phyloP scores from a whole-genome alignment of 1,284 basidiomycete species.

The Apiotrichum sp. region DNA sequence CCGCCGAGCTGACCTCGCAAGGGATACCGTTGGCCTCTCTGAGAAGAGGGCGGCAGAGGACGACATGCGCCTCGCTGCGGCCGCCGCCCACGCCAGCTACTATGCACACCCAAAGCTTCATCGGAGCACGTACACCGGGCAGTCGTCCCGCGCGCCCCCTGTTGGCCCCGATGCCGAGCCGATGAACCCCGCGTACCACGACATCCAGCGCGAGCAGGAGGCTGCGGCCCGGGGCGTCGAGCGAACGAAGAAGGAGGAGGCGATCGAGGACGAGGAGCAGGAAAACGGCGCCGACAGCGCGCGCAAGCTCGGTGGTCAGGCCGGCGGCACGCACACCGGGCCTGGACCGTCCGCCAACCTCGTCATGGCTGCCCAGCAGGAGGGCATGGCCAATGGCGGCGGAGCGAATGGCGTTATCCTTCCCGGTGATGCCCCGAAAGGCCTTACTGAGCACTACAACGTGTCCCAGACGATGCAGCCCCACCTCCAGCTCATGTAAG shows the following conservation, averaged over 20 bases:
- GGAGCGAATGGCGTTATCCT: constrained; percentile 3
- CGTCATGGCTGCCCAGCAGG: constrained; percentile 14
- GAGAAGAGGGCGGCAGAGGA: constrained; percentile 31
- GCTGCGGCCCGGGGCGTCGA: background rate
- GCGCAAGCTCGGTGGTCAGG: constrained; percentile 29
- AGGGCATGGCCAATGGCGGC: constrained; percentile 4
- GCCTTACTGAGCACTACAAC: constrained; percentile 23
- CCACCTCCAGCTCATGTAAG: constrained; percentile 48
- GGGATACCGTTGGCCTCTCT: constrained; percentile 25
- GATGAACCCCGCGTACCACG: constrained; percentile 24
- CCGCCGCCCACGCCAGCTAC: constrained; percentile 37
- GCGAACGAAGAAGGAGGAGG: constrained; percentile 1
- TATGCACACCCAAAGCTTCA: constrained; percentile 40
- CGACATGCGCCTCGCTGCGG: constrained; percentile 32
- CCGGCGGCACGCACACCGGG: constrained; percentile 26
- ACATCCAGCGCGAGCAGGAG: background rate
- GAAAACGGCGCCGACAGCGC: constrained; percentile 35
- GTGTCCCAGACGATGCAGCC: constrained; percentile 39
- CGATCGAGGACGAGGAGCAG: constrained; percentile 13
- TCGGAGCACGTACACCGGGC: constrained; percentile 27
- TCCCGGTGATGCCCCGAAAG: constrained; percentile 1
- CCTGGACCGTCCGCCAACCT: constrained; percentile 10
- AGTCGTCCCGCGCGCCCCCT: constrained; percentile 4
- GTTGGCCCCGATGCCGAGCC: constrained; percentile 19
- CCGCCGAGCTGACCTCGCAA: constrained; percentile 2